Percentiles rank a stretch among this genome's conserved stretches.
These are phyloP conservation scores for Ensete ventricosum DNA, from an alignment of 176 grass and related monocot species.

Conservation along the genomic window DNA sequence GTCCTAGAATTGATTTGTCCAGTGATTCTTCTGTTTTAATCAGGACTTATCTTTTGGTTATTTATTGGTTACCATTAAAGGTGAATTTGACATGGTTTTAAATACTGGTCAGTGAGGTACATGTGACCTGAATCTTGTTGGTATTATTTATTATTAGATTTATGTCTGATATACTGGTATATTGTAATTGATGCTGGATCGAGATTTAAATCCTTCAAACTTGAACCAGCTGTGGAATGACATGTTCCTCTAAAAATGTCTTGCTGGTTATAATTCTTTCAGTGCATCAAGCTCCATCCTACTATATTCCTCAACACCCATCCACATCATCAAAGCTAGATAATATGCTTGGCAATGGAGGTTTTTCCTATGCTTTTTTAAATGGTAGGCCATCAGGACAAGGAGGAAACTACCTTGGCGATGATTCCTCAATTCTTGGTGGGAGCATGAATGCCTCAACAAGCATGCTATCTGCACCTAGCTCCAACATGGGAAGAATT, in stretches of 20 bases:
- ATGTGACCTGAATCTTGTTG: too few species aligned
- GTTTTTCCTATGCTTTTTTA: constrained; percentile 39
- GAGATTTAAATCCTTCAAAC: too few species aligned
- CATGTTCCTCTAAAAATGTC: background rate
- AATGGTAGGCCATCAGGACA: constrained; percentile 45
- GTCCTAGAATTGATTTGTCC: background rate
- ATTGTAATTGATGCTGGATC: too few species aligned
- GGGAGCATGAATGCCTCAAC: constrained; percentile 43
- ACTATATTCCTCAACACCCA: constrained; percentile 45
- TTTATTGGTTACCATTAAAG: too few species aligned
- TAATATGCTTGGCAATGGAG: constrained; percentile 59
- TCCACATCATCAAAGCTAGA: constrained; percentile 45
- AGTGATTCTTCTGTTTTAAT: background rate
- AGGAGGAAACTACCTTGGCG: constrained; percentile 50
- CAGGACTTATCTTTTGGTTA: background rate
- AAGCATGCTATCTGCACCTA: constrained; percentile 50
- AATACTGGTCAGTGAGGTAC: too few species aligned
- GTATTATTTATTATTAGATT: too few species aligned
- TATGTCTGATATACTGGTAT: too few species aligned
- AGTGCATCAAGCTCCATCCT: constrained; percentile 56
- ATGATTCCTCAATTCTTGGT: constrained; percentile 46
- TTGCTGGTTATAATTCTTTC: constrained; percentile 12
- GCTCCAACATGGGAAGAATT: constrained; percentile 39
- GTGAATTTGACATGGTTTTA: background rate
- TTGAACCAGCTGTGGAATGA: background rate